Evolutionary conservation across 2,329 filamentous ascomycete species (phyloP), one percentile per base, ranked within the genome.

Genomic region (Paecilomyces formosus): DNA sequence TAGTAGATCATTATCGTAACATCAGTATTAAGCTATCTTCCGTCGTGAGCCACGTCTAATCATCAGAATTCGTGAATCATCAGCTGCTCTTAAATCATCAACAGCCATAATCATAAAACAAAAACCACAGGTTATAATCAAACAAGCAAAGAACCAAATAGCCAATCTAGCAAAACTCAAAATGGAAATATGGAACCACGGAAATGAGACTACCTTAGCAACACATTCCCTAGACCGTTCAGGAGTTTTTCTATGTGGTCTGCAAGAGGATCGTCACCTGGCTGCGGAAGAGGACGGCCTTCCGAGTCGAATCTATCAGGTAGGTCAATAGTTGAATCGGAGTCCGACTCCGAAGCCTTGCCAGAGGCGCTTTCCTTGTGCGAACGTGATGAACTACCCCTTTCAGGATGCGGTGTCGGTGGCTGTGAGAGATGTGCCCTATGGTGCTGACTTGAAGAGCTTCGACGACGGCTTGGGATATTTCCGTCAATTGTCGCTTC

Each of bases 251-350:
- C 71, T 4, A 78, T 55, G 31, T 63, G 68, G 50, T 72, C 71
- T 7, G 67, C 68, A 12, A 76, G 62, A 11, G 69, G 64, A 60
- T 76, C 69, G 45, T 72, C 67, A 7, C 62, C 66, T 2, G 58
- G 61, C 33, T 74, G 67, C 1, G 69, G 65, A 53, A 77, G 69
- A 45, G 66, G 72, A 45, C 69, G 68, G 7, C 77, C 77, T 11
- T 76, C 64, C 12, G 70, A 66, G 60, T 79, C 77, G 60, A 79
- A 79, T 6, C 77, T 71, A 30, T 74, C 68, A 5, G 76, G 76
- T 2, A 79, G 62, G 12, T 79, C 76, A 30, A 78, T 66, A 1
- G 76, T 79, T 15, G 73, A 71, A 56, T 79, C 77, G 1, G 76
- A 78, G 45, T 75, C 72, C 4, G 67, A 62, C 55, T 66, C 66